These are phyloP conservation scores for Macadamia integrifolia DNA, from an alignment of 164 flowering plant genomes.

Conservation along the genomic window DNA sequence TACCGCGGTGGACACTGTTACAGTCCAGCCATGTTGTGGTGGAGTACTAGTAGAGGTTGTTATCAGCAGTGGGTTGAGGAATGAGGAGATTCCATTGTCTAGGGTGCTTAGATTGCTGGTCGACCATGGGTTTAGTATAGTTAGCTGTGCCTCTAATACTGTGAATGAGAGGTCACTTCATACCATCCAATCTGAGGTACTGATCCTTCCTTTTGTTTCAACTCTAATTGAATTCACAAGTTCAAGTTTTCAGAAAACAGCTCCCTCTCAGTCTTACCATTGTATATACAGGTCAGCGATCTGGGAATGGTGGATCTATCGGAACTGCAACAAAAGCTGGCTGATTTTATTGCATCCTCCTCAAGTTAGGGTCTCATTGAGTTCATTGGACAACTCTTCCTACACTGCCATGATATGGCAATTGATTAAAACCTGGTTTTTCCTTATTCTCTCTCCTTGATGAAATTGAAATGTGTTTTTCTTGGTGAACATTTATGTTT, in stretches of 20 bases:
- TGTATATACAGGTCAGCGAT: background rate
- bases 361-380: too few relatives aligned
- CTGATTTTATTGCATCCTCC: too few relatives aligned
- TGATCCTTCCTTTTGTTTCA: background rate
- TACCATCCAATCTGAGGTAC: constrained; percentile 27
- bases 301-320: background rate
- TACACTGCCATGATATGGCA: too few relatives aligned
- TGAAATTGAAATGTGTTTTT: too few relatives aligned
- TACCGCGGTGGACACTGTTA: constrained; percentile 1
- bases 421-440: too few relatives aligned
- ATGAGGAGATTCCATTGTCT: constrained; percentile 17
- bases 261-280: background rate
- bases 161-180: constrained; percentile 8
- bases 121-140: constrained; percentile 19
- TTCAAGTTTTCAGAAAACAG: background rate
- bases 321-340: background rate
- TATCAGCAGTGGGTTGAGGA: constrained; percentile 4
- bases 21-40: constrained; percentile 10
- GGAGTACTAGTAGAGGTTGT: constrained; percentile 31
- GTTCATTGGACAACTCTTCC: too few relatives aligned
- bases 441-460: too few relatives aligned
- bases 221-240: too few relatives aligned
- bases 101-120: constrained; percentile 19
- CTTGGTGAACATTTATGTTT: too few relatives aligned
- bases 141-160: too few relatives aligned